Base-by-base conservation (phyloP, 2,329 filamentous ascomycete species). In the Nemania sp. region DNA sequence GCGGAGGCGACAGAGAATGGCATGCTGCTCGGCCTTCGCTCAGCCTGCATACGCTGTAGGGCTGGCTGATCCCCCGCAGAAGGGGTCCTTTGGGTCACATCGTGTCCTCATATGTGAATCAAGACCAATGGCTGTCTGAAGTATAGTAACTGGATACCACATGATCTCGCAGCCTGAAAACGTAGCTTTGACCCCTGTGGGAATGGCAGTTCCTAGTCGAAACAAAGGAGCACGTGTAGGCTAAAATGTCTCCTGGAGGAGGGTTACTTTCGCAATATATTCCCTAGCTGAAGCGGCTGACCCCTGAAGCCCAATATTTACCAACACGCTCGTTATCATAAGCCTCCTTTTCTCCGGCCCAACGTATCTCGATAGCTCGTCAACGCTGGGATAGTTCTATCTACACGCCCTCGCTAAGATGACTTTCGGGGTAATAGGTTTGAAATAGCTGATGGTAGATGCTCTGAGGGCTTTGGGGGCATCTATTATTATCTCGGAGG, bases 21-120 rank as follows among this genome's bases (percentile, higher is more conserved):
- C 45, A 18, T 39, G 39, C 37, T 40, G 13, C 32, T 47, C 47
- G 53, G 48, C 58, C 35, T 57, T 40, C 11, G 13, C n/a, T 53
- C 25, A 35, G 37, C 46, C 15, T 50, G 56, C 56, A 52, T 60
- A 29, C 7, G 25, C 25, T 29, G 25, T 29, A 58, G 54, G 57
- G 57, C 50, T 57, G 39, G 62, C 54, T 58, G 45, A 56, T 50
- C 48, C 40, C 42, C 32, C 39, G 48, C 12, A 18, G 48, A 50
- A 20, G 18, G 48, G 18, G 34, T 51, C 52, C 34, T 64, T 58
- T 53, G 55, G 39, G 59, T 56, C 52, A 57, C 59, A 62, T 65
- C 45, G 47, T 40, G 35, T 46, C 15, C 37, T 65, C 17, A 35
- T 52, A 35, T 40, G 37, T 58, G 39, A 34, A 39, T 46, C 40